Base-by-base conservation (phyloP, 768 basidiomycete species). In the Cubamyces sp. region DNA sequence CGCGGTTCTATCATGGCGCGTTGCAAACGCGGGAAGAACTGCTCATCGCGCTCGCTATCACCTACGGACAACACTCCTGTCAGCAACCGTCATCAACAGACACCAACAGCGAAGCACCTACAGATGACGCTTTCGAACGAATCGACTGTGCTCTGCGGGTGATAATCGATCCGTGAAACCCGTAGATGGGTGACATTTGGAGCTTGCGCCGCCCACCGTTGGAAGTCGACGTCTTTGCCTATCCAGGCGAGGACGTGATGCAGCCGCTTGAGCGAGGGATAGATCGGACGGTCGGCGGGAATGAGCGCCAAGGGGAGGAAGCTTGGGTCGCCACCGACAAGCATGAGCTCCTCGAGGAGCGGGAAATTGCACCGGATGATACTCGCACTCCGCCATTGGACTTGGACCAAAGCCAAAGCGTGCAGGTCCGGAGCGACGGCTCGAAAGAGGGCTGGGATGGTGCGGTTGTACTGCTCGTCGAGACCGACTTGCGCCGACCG, bases 301-400 rank as follows among this genome's bases (percentile, higher is more conserved):
- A 60, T 9, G 39, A 48, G 42, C 18, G 46, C 46, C 48, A 64
- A 60, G 15, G 58, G 63, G 40, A 60, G 63, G 58, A 64, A 64
- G 63, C 54, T 54, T 21, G 63, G 63, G 34, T 64, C 63, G 30
- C 63, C 63, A 6, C 63, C 63, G 42, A 56, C 49, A 21, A 64
- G 40, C 18, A 54, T 64, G 25, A 64, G 54, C 49, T 64, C 63
- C 30, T 50, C 41, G 16, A 64, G 54, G 49, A 41, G 25, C 8
- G 63, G 63, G 50, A 64, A 64, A 16, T 28, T 1, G 49, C 58
- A 60, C 18, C 57, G 57, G 3, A 60, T 43, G 54, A 60, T 25
- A 43, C 42, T 53, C 41, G 58, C 28, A 50, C 58, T 56, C 18
- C 63, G 58, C 63, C 63, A 64, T 19, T 64, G 63, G 19, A 45